Base-by-base conservation (phyloP, 2,329 filamentous ascomycete genomes). In the Penicillium verrucosum region DNA sequence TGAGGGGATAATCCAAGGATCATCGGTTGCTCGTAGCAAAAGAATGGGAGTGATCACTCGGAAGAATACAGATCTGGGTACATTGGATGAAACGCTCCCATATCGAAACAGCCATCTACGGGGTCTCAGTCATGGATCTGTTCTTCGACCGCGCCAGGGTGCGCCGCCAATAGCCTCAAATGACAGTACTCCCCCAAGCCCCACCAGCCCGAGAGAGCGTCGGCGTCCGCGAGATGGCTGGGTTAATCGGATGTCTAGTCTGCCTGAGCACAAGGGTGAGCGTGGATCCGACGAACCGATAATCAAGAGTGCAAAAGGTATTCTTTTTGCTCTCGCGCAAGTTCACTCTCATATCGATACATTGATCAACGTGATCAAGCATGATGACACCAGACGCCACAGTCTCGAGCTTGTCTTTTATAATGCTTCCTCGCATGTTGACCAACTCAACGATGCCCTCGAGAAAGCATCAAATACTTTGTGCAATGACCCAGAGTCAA, bases 11-110 rank as follows among this genome's bases (percentile, higher is more conserved):
- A 81, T 74, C 68, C 81, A 70, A 76, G 78, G 68, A 23, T 74
- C 76, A 10, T 68, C 71, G 36, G 71, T 73, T 32, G 71, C 74
- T 30, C 81, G 82, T 27, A 79, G 78, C 58, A 84, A 84, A 64
- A 79, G 85, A 18, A 85, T 86, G 80, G 85, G 83, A 25, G 80
- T 85, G 48, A 78, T 86, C 34, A 81, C 79, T 44, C 79, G 80
- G 65, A 84, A 85, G 65, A 79, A 80, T 23, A 80, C 78, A 11
- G 83, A 82, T 53, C 70, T 84, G 46, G 77, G 78, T 29, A 79
- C 80, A 2, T 71, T 85, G 32, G 78, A 83, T 56, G 82, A 85
- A 65, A 72, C 76, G 47, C 74, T 75, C 27, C 73, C 77, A 21
- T 81, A 81, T 60, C 78, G 80, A 50, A 77, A 79, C 65, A 80